phyloP scores from a whole-genome alignment of 108 stramenopile genomes.

The Cylindrotheca closterium region DNA sequence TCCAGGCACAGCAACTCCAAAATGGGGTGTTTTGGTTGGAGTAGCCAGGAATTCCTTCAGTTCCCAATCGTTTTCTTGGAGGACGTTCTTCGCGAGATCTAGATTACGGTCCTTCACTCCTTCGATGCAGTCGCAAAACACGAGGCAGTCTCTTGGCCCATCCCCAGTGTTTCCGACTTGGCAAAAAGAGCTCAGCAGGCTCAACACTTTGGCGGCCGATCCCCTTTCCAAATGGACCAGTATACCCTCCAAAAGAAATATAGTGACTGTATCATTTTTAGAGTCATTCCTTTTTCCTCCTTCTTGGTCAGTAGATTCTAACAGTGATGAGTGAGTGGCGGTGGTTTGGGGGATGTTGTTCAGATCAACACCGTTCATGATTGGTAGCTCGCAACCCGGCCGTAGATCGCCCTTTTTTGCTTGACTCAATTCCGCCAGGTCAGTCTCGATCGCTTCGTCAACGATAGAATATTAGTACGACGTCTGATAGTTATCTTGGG shows the following conservation, averaged over 20 bases:
- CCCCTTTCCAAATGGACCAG: constrained; percentile 5
- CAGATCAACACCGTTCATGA: constrained; percentile 2
- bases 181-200: neutral
- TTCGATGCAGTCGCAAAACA: neutral
- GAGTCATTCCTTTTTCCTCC: too few species aligned
- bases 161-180: neutral
- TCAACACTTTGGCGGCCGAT: neutral
- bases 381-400: neutral
- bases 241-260: constrained; percentile 10
- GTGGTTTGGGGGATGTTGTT: neutral
- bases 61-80: neutral
- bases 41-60: neutral
- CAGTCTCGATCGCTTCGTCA: constrained; percentile 3
- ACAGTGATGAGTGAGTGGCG: neutral
- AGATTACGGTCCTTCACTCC: neutral
- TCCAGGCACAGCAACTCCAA: constrained; percentile 1
- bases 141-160: neutral
- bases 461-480: too few species aligned
- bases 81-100: neutral
- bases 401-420: constrained; percentile 4
- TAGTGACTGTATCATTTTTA: constrained; percentile 3
- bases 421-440: neutral
- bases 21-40: neutral
- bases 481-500: too few species aligned
- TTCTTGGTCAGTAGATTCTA: neutral